Percentiles rank a stretch among this genome's conserved stretches.
These are phyloP conservation scores for Kodamaea sp. DNA, from an alignment of 1,139 yeast species.

Conservation along the genomic window DNA sequence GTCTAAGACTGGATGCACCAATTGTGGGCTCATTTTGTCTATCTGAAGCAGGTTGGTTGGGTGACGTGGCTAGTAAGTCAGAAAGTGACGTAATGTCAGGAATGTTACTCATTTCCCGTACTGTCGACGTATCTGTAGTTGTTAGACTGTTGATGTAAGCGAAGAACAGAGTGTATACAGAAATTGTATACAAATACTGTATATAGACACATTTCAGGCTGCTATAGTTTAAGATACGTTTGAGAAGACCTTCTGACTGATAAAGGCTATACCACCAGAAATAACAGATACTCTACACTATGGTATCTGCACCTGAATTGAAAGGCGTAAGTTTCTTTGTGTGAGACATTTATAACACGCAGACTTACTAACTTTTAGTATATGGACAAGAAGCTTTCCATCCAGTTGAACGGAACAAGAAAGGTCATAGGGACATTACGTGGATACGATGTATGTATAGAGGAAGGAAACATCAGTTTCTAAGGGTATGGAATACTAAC, in stretches of 20 bases:
- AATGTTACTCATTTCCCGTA: constrained; percentile 27
- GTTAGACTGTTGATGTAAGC: too few species aligned
- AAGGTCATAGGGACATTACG: constrained; percentile 70
- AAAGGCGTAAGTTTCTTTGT: constrained; percentile 37
- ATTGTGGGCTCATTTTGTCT: background rate
- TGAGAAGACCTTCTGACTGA: too few species aligned
- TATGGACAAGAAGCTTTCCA: constrained; percentile 69
- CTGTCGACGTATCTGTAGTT: too few species aligned
- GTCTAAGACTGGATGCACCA: constrained; percentile 5
- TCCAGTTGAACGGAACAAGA: constrained; percentile 75
- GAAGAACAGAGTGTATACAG: too few species aligned
- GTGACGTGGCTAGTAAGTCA: constrained; percentile 27
- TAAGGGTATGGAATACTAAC: constrained; percentile 26
- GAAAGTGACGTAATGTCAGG: constrained; percentile 30
- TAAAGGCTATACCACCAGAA: too few species aligned
- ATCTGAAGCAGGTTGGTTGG: constrained; percentile 11
- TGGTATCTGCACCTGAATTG: constrained; percentile 69
- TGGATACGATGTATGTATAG: constrained; percentile 67
- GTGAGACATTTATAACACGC: too few species aligned
- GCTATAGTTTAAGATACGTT: too few species aligned
- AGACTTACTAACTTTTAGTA: constrained; percentile 48
- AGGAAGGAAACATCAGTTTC: background rate
- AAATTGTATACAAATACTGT: too few species aligned
- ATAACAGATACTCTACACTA: too few species aligned
- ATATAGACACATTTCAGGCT: too few species aligned